Base-by-base conservation (phyloP, 108 stramenopile genomes). In the Discostella pseudostelligera region DNA sequence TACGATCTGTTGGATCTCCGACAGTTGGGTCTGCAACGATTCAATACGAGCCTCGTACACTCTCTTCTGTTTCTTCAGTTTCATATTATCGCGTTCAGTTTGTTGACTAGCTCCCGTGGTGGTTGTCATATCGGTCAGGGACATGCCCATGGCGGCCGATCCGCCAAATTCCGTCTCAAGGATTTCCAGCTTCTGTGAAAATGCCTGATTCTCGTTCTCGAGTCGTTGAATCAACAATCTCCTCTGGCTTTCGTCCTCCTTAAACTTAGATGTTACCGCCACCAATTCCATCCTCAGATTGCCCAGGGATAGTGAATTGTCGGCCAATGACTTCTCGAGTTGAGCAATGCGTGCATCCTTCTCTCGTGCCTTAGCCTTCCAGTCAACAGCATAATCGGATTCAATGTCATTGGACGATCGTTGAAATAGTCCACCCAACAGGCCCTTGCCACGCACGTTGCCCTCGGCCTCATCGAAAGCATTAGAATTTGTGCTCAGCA, bases 1-100 rank as follows among this genome's bases (percentile, higher is more conserved):
- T 3, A 74, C 63, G 40, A 74, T 74, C 61, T 67, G 65, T 40
- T 74, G 73, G 45, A 74, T 74, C 35, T 74, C 73, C 1, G 73
- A 65, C n/a, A 74, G 39, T 21, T 74, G 73, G 36, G 59, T 62
- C 55, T 74, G 73, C 36, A 74, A 56, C 14, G 73, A 74, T 74
- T 58, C 16, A 14, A 74, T 57, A 43, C 73, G 66, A 56, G 44
- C 55, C 60, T 74, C 65, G 43, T 61, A 74, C 9, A 74, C 37
- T 35, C 28, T 61, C 43, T 67, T 66, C 51, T 65, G 64, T 37
- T 74, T 74, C 59, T 56, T 74, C 35, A 74, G 44, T 14, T 67
- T 74, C 54, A 61, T 62, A 17, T 74, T 74, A 16, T 74, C 73
- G 17, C 65, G 49, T 48, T 74, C 73, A 5, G 61, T 35, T 19